phyloP scores from a whole-genome alignment of 148 eudicot genomes.

The Pouteria glomerata region DNA sequence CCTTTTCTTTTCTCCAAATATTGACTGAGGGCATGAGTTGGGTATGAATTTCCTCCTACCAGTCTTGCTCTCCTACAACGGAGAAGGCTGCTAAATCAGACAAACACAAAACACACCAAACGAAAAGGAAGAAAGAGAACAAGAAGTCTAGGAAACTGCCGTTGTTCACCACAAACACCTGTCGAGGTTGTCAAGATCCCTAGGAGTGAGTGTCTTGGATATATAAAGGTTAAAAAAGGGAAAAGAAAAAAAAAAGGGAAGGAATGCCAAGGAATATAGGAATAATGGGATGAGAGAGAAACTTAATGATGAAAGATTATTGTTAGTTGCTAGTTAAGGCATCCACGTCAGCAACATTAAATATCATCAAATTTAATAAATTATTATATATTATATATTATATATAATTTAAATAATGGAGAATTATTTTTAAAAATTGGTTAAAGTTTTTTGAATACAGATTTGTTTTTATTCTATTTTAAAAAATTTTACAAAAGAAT shows the following conservation, averaged over 20 bases:
- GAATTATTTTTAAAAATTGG: too few species aligned
- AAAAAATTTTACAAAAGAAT: too few species aligned
- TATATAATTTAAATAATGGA: too few species aligned
- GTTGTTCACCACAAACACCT: too few species aligned
- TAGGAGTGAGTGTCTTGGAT: conserved; percentile 9
- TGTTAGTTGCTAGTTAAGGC: too few species aligned
- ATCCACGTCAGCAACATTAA: too few species aligned
- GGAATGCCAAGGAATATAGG: conserved; percentile 18
- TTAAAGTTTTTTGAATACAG: too few species aligned
- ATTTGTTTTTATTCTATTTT: too few species aligned
- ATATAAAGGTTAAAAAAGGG: too few species aligned
- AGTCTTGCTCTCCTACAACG: too few species aligned
- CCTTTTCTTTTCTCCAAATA: background rate
- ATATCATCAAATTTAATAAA: background rate
- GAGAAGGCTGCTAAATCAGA: conserved; percentile 2
- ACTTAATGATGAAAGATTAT: conserved; percentile 31
- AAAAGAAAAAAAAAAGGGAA: background rate
- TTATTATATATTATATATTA: too few species aligned
- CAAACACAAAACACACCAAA: background rate
- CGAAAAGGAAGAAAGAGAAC: background rate
- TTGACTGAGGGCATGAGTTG: background rate
- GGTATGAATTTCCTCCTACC: too few species aligned
- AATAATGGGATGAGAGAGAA: background rate
- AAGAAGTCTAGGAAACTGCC: conserved; percentile 10
- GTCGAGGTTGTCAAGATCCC: conserved; percentile 21